phyloP scores from a whole-genome alignment of 495 filamentous ascomycete species.

The Cetradonia linearis region DNA sequence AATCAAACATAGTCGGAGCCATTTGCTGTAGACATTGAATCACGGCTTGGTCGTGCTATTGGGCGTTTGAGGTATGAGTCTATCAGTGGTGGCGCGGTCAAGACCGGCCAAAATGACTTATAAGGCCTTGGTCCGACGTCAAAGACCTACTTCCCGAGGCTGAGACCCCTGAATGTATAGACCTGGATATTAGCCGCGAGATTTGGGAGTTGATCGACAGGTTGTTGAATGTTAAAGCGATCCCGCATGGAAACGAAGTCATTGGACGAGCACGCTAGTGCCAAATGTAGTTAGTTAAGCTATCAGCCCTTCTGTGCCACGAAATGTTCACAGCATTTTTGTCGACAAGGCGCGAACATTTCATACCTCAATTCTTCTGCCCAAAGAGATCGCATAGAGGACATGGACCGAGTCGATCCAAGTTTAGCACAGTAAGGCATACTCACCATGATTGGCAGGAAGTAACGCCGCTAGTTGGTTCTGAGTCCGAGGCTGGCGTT shows the following conservation, averaged over 20 bases:
- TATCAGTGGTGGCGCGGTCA: constrained; percentile 7
- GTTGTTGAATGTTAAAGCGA: not conserved
- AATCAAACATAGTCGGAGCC: not conserved
- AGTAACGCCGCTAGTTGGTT: not conserved
- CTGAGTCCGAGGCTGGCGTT: not conserved
- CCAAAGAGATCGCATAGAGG: not conserved
- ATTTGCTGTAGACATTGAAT: not conserved
- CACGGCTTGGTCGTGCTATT: not conserved
- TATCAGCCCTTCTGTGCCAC: constrained; percentile 5
- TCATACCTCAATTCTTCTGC: not conserved
- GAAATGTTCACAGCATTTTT: constrained; percentile 9
- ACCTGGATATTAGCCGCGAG: not conserved
- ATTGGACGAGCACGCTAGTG: not conserved
- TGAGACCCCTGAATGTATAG: not conserved
- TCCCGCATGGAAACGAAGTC: constrained; percentile 1
- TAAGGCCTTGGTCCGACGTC: not conserved
- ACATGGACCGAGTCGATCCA: not conserved
- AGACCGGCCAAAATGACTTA: constrained; percentile 3
- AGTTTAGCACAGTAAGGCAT: constrained; percentile 10
- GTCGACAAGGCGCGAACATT: not conserved
- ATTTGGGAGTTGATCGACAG: not conserved
- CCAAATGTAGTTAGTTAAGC: not conserved
- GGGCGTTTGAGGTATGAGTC: not conserved
- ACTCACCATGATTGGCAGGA: not conserved
- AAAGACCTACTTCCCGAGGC: constrained; percentile 1